Evolutionary conservation across 257 asterid species (phyloP), one percentile per base, ranked within the genome.

Genomic region (Echium plantagineum): DNA sequence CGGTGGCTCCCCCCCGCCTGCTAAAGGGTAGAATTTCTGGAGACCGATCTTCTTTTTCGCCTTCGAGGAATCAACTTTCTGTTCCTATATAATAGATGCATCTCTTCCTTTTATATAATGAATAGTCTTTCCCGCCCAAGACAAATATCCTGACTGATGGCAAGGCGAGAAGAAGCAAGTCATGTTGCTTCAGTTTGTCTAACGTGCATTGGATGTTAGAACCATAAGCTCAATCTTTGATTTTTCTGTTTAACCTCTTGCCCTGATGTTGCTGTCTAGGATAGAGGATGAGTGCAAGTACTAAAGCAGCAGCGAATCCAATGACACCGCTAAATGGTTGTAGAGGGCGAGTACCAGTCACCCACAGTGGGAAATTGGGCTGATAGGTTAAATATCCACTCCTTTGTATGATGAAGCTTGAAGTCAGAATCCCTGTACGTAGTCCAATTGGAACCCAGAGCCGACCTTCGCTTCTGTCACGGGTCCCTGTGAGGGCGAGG

Each of bases 301-400:
- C 42, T 51, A 80, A 69, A 58, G 91, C 69, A 64, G 84, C 69
- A 55, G 75, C 78, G 51, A 93, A 56, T 48, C 98, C 98, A 61
- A 80, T 82, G 19, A 83, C 75, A 64, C 98, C 98, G 68, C 95
- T 78, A 62, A 86, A 89, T 59, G 95, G 95, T 64, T 86, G 85
- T 61, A 75, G 79, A 65, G 95, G 82, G 81, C 71, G 82, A 66
- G 77, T 73, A 16, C 94, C 94, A 2, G 80, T 72, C 30, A 80
- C 60, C 98, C 94, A 93, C 21, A 68, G 64, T 48, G 94, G 95
- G 35, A 70, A 52, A 62, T 69, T 77, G 61, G 81, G 75, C 58
- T 55, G 74, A 67, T 75, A 74, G 56, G 78, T 71, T 77, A 86
- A 61, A 68, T 82, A 78, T 55, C 85, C 87, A 21, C 94, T 94